Percentiles rank a stretch among this genome's conserved stretches.
These are phyloP conservation scores for Trypanosoma congolense DNA, from an alignment of 208 protist species.

Conservation along the genomic window DNA sequence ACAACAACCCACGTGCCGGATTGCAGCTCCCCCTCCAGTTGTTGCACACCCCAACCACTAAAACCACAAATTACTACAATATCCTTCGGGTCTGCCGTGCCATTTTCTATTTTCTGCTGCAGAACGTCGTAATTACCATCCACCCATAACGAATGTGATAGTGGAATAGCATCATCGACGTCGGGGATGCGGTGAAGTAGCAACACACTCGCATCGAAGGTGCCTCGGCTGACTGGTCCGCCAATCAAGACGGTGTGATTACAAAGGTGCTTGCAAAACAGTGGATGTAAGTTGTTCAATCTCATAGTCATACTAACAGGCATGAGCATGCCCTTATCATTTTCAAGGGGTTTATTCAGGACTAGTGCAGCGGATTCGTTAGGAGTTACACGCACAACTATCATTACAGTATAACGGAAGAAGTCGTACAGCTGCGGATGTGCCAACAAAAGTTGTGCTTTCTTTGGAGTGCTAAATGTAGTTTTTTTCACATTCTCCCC, in stretches of 20 bases:
- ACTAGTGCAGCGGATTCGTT: constrained; percentile 66
- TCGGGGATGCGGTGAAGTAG: constrained; percentile 67
- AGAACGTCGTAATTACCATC: constrained; percentile 68
- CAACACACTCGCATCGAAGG: constrained; percentile 63
- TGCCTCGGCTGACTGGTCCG: constrained; percentile 58
- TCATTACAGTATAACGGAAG: constrained; percentile 57
- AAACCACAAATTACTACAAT: constrained; percentile 76
- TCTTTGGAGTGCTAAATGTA: constrained; percentile 25
- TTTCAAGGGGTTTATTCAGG: constrained; percentile 67
- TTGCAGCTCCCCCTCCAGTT: constrained; percentile 73
- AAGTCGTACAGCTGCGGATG: constrained; percentile 72
- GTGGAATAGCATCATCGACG: constrained; percentile 50
- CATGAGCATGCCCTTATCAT: constrained; percentile 45
- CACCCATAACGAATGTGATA: constrained; percentile 58
- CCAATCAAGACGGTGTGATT: constrained; percentile 75
- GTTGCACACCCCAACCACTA: constrained; percentile 65
- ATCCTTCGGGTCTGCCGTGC: constrained; percentile 43
- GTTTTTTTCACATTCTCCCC: constrained; percentile 2
- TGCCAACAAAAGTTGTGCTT: constrained; percentile 65
- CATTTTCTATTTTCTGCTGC: constrained; percentile 47
- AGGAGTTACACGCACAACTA: constrained; percentile 54
- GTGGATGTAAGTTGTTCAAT: constrained; percentile 44
- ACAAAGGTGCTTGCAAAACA: constrained; percentile 51
- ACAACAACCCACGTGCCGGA: constrained; percentile 68
- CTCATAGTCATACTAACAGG: constrained; percentile 40